Evolutionary conservation across 805 yeast genomes (phyloP), one percentile per base, ranked within the genome.

Genomic region (Saccharomyces cerevisiae): DNA sequence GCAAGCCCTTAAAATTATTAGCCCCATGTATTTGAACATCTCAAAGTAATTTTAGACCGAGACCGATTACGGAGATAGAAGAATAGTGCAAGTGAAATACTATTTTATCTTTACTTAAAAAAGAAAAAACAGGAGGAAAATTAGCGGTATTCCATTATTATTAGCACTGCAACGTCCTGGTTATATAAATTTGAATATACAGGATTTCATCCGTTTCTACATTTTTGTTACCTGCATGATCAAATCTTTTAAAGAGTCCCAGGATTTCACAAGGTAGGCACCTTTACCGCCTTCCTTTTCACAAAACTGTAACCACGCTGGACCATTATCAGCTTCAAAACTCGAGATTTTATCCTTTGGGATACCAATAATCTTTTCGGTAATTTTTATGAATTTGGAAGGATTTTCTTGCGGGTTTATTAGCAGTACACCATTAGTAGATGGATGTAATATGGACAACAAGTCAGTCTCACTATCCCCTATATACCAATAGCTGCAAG

Each of bases 381-480:
- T 50, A n/a, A 66, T 47, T 41, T 59, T 61, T 13, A 31, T n/a
- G 51, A 62, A 62, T 47, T 65, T 66, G 27, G 54, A 30, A n/a
- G 49, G 50, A 32, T 62, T 57, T 21, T 52, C 53, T 5, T 21
- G 21, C n/a, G 68, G 67, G 53, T 63, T 57, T 8, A 66, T 10
- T 32, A 67, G 36, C 17, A 67, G 50, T 11, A 64, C 54, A 13
- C 71, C 71, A 52, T 65, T 63, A 0, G 65, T 61, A 14, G 53
- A 49, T 1, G 69, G 69, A 46, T 65, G 62, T 24, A 69, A 55
- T 13, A 66, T 53, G 29, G 65, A 48, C 14, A 67, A 56, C 14
- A 68, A 49, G 55, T 69, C 72, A 1, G 70, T 65, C 46, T 64
- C 67, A 51, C 72, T 69, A 49, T 69, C 72, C 11, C 72, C 72